Base-by-base conservation (phyloP, 1,284 basidiomycete species). In the Veloporphyrellus conicus region DNA sequence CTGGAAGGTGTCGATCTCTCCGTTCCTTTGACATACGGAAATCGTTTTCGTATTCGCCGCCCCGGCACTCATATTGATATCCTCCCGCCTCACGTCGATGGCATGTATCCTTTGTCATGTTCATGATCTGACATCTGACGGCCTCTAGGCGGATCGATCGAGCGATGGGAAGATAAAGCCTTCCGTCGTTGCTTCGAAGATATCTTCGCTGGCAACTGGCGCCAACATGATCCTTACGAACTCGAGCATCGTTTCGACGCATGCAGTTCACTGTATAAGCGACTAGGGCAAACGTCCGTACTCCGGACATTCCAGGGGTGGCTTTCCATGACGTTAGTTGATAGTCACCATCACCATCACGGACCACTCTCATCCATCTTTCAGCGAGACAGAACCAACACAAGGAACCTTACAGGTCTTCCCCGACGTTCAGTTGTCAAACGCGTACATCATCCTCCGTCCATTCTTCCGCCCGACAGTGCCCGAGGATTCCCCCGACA, bases 221-320 rank as follows among this genome's bases (percentile, higher is more conserved):
- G 74, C 20, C 68, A 75, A 25, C 83, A 90, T 60, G 82, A 91
- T 64, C 79, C 87, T 3, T 89, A 82, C 56, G 79, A 80, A 32
- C 67, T 87, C 6, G 74, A 75, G 41, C 74, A 76, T 28, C 76
- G 84, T n/a, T 68, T 88, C 36, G 66, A 79, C 39, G 84, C 82
- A 2, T 68, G 76, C 23, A 79, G 68, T 27, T 83, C 82, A 18
- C 56, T 87, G 39, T 86, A 87, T 60, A 71, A 76, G 29, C 64
- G 81, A 14, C 74, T 78, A 4, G 76, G 73, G 55, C 81, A 81
- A 71, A 70, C 81, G 8, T 80, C 71, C 31, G 79, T 93, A 5
- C 90, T 92, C 68, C 72, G 90, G 42, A 86, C 88, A 0, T 87
- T 88, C 69, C 90, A 93, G 63, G 87, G 87, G 25, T 85, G 84